Evolutionary conservation across 208 protist species (phyloP), one percentile per base, ranked within the genome.

Genomic region (Leishmania amazonensis): DNA sequence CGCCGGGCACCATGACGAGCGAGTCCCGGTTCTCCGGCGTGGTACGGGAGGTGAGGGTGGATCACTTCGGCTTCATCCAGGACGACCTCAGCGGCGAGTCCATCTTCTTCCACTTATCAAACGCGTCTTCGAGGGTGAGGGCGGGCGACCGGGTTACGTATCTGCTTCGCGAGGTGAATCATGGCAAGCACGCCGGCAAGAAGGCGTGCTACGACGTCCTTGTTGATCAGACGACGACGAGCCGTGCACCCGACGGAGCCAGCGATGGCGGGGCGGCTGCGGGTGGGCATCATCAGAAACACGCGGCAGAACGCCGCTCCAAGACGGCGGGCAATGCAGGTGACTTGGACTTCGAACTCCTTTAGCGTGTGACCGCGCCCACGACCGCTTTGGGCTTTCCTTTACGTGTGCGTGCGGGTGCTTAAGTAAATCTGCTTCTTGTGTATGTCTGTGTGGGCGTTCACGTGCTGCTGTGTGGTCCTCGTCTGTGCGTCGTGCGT

Each of bases 61-160:
- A 58, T 24, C 78, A 83, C 17, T 97, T 90, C 80, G 92, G 91
- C 60, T 97, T 97, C 80, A 84, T 97, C 58, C 71, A 88, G 0
- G 85, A 95, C 70, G 90, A 93, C 78, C 78, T 89, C 67, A 89
- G 83, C 17, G 92, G 94, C 0, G 89, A 93, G 64, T 95, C 90
- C 45, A 89, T 97, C 57, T 95, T 97, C 83, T 97, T 97, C 54
- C 94, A 97, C 81, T 35, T 87, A 73, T 84, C 76, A 47, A 90
- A 94, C 81, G 77, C 78, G 19, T 68, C 51, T 19, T 38, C 62
- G 9, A 62, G 17, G 19, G 75, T 94, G 58, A 82, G 83, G 74
- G 75, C 70, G 45, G 92, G 91, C 9, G 92, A 95, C 73, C 75
- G 80, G 3, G 94, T 97, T 3, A 87, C 85, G 17, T 97, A 95